A percentile compares a stretch with the other conserved stretches of the same genome.
phyloP scores from a whole-genome alignment of 768 basidiomycete genomes.

The Symmetrospora coprosmae region DNA sequence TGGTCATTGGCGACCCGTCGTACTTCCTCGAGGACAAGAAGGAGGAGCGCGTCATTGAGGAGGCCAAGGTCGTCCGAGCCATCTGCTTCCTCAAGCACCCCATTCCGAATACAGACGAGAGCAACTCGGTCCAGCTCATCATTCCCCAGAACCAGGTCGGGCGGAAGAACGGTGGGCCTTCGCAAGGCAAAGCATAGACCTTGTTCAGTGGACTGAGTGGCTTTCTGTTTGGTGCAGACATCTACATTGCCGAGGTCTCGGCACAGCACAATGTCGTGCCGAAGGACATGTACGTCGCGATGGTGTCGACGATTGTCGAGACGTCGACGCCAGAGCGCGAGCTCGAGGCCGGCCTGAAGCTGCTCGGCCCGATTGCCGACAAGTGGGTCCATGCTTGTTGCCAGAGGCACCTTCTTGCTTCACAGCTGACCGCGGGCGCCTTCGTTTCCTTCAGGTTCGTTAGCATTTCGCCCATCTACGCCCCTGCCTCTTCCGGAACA shows the following conservation, averaged over 20 bases:
- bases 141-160: conserved; percentile 97
- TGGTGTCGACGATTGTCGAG: conserved; percentile 96
- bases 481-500: conserved; percentile 65
- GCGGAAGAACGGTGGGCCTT: conserved; percentile 65
- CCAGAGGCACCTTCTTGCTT: neutral
- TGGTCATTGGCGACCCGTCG: conserved; percentile 93
- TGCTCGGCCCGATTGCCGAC: conserved; percentile 82
- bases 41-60: conserved; percentile 64
- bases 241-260: conserved; percentile 96
- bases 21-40: conserved; percentile 65
- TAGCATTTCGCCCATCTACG: conserved; percentile 71
- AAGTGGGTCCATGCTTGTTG: conserved; percentile 47
- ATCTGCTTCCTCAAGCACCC: conserved; percentile 98
- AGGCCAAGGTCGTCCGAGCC: conserved; percentile 84
- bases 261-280: conserved; percentile 95
- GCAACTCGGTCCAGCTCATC: conserved; percentile 91
- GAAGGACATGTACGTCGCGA: conserved; percentile 86
- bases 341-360: conserved; percentile 76
- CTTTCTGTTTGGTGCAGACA: conserved; percentile 48
- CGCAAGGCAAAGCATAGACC: neutral
- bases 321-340: conserved; percentile 81
- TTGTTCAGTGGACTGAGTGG: neutral
- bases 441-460: conserved; percentile 53
- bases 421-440: neutral
- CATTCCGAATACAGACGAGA: conserved; percentile 89